These are phyloP conservation scores for Ettlia oleoabundans DNA, from an alignment of 139 green algal species.

Conservation along the genomic window DNA sequence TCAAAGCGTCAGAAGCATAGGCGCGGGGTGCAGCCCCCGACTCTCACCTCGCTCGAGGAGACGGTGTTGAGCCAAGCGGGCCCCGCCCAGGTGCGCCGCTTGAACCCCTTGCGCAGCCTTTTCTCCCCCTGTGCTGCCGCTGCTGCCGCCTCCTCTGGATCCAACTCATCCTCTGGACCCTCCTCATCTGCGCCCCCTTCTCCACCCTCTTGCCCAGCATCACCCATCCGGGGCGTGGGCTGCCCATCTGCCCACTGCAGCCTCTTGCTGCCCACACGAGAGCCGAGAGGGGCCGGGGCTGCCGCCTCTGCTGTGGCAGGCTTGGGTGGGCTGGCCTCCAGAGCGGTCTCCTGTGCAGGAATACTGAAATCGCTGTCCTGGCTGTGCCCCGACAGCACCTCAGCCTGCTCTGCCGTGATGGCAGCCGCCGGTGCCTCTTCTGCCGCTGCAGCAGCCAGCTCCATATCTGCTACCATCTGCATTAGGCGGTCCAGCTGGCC, in stretches of 20 bases:
- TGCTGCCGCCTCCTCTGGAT: slow-evolving; percentile 6
- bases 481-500: slow-evolving; percentile 51
- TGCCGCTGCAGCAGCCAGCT: slow-evolving; percentile 1
- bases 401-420: not conserved
- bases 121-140: slow-evolving; percentile 52
- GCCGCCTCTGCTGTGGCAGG: slow-evolving; percentile 1
- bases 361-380: no score
- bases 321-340: slow-evolving; percentile 2
- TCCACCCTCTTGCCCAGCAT: no score
- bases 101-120: slow-evolving; percentile 68
- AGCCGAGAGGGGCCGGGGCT: slow-evolving; percentile 6
- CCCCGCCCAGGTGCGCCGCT: slow-evolving; percentile 65
- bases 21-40: no score
- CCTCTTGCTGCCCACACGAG: slow-evolving; percentile 1
- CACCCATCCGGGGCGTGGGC: not conserved
- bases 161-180: slow-evolving; percentile 19
- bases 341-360: no score
- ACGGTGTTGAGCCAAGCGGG: slow-evolving; percentile 69
- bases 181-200: not conserved
- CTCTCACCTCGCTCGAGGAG: slow-evolving; percentile 29
- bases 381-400: no score
- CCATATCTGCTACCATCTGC: slow-evolving; percentile 31
- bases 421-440: not conserved
- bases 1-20: no score
- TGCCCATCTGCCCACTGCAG: slow-evolving; percentile 20